Evolutionary conservation across 495 filamentous ascomycete genomes (phyloP).

Genomic region (Neurospora tetraspora): DNA sequence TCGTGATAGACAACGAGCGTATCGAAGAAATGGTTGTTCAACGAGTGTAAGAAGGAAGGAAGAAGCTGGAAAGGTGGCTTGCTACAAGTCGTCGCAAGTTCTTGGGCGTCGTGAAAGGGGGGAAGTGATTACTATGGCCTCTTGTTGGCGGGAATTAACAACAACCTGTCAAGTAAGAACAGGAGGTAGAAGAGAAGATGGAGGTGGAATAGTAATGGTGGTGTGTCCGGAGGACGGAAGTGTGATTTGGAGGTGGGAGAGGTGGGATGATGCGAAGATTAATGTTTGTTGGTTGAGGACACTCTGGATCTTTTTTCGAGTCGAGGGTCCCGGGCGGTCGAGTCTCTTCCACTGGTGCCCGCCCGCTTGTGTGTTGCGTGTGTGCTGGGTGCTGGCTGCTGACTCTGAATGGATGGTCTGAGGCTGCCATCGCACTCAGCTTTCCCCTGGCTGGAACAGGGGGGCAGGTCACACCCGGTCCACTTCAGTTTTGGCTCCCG

Average conservation of each 20-base stretch:
- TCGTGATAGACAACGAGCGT: conserved; percentile 6
- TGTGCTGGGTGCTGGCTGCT: background rate
- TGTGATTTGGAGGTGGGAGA: background rate
- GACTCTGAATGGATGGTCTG: background rate
- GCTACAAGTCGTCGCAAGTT: background rate
- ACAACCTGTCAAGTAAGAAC: background rate
- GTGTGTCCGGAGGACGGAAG: background rate
- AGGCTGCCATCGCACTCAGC: background rate
- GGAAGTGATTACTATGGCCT: background rate
- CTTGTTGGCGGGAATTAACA: background rate
- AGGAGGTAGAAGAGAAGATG: background rate
- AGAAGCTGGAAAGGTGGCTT: conserved; percentile 2
- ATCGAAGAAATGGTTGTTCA: conserved; percentile 8
- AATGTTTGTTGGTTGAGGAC: conserved; percentile 5
- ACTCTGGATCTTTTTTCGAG: conserved; percentile 7
- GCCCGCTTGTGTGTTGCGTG: background rate
- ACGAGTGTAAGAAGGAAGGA: conserved; percentile 27
- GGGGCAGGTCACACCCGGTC: background rate
- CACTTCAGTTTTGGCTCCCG: background rate
- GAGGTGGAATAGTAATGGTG: background rate
- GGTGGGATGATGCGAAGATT: background rate
- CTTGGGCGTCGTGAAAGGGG: background rate
- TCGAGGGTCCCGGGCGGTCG: background rate
- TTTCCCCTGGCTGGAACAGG: background rate
- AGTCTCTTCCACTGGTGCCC: background rate